Percentiles rank a stretch among this genome's conserved stretches.
phyloP scores from a whole-genome alignment of 768 basidiomycete species.

The Tricholoma matsutake region DNA sequence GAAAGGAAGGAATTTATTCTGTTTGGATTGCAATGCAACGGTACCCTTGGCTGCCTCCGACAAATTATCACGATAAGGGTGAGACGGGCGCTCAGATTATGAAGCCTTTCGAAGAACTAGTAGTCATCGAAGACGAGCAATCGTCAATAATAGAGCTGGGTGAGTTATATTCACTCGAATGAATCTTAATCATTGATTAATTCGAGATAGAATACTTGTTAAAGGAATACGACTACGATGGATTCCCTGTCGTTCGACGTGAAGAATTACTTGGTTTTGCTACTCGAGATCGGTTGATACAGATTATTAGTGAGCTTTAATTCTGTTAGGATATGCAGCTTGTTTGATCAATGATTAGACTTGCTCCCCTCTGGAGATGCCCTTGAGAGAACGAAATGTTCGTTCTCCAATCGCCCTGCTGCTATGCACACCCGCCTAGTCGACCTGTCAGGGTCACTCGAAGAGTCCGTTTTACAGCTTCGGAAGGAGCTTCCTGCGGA shows the following conservation, averaged over 20 bases:
- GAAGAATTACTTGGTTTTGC: constrained; percentile 58
- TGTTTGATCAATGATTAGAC: constrained; percentile 16
- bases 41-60: constrained; percentile 68
- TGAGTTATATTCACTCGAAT: constrained; percentile 13
- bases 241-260: constrained; percentile 61
- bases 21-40: constrained; percentile 70
- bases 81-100: constrained; percentile 60
- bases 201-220: constrained; percentile 37
- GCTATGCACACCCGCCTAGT: constrained; percentile 27
- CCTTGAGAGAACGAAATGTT: constrained; percentile 35
- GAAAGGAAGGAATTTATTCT: constrained; percentile 66
- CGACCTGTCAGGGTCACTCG: constrained; percentile 38
- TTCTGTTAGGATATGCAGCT: background rate
- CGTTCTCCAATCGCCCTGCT: constrained; percentile 34
- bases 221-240: constrained; percentile 46
- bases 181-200: constrained; percentile 2
- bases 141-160: constrained; percentile 50
- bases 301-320: constrained; percentile 30
- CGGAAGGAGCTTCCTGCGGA: constrained; percentile 70
- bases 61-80: constrained; percentile 63
- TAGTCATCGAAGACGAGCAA: constrained; percentile 50
- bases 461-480: constrained; percentile 56
- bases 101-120: constrained; percentile 48
- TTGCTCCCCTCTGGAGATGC: constrained; percentile 29
- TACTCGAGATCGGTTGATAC: constrained; percentile 50